These are phyloP conservation scores for Sporothrix dimorphospora DNA, from an alignment of 2,329 filamentous ascomycete genomes.

Conservation along the genomic window DNA sequence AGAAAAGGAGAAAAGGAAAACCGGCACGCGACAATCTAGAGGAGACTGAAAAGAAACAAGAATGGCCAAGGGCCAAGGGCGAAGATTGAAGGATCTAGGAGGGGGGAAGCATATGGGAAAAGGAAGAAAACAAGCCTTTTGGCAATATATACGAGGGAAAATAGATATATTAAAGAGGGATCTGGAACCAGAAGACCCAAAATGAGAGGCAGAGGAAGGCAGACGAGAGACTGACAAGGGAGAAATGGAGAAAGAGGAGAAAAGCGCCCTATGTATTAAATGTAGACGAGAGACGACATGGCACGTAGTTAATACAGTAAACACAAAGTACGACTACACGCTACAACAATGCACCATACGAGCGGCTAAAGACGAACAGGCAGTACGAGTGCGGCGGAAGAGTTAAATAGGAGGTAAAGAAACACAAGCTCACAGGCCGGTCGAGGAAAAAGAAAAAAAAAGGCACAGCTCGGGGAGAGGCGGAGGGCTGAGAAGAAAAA, in stretches of 20 bases:
- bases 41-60: background rate
- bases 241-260: constrained; percentile 1
- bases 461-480: background rate
- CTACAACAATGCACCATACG: constrained; percentile 1
- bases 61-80: background rate
- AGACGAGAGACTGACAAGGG: background rate
- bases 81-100: background rate
- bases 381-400: background rate
- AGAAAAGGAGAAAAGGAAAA: constrained; percentile 7
- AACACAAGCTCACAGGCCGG: background rate
- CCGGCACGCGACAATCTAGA: constrained; percentile 6
- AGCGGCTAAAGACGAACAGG: constrained; percentile 5
- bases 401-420: constrained; percentile 1
- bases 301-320: background rate
- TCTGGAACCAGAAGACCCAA: background rate
- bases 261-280: background rate
- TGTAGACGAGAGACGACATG: background rate
- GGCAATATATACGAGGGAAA: constrained; percentile 17
- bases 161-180: background rate
- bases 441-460: background rate
- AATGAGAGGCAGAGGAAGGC: background rate
- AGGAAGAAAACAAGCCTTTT: constrained; percentile 21
- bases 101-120: background rate
- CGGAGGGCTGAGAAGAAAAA: background rate
- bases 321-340: background rate